Percentiles rank a stretch among this genome's conserved stretches.
Evolutionary conservation across 2,329 filamentous ascomycete genomes (phyloP).

Genomic region (Tolypocladium sp.): DNA sequence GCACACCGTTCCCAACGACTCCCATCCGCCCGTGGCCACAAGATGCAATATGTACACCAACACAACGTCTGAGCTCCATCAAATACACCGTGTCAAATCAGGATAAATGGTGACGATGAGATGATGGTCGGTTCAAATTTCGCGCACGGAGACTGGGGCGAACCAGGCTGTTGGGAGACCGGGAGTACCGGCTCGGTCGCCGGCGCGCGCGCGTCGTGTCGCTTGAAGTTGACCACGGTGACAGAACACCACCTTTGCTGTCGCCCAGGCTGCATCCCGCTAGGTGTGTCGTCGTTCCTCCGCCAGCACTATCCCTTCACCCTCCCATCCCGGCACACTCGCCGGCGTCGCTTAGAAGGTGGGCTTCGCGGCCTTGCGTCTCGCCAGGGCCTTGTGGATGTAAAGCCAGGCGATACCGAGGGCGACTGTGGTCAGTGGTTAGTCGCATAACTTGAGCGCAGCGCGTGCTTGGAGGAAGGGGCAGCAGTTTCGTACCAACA

Average conservation of each 20-base stretch:
- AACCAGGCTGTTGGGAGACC: background rate
- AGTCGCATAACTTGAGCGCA: background rate
- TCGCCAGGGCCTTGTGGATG: constrained; percentile 20
- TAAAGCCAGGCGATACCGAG: constrained; percentile 19
- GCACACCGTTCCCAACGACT: constrained; percentile 3
- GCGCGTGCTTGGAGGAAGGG: background rate
- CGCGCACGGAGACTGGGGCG: background rate
- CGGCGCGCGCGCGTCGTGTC: background rate
- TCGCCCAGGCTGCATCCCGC: background rate
- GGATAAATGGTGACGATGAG: background rate
- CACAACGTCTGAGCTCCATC: constrained; percentile 1
- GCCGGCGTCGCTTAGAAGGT: constrained; percentile 9
- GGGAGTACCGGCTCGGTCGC: background rate
- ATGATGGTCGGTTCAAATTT: background rate
- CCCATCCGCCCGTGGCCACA: background rate
- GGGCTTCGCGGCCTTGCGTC: constrained; percentile 23
- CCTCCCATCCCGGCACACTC: background rate
- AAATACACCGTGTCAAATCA: constrained; percentile 1
- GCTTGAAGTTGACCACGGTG: background rate
- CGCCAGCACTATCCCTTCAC: background rate
- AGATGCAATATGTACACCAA: constrained; percentile 4
- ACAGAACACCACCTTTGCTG: background rate
- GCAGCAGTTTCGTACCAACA: constrained; percentile 20
- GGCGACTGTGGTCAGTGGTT: constrained; percentile 16
- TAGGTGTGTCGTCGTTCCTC: background rate